phyloP scores from a whole-genome alignment of 108 stramenopile species.

The Bacterosira constricta region DNA sequence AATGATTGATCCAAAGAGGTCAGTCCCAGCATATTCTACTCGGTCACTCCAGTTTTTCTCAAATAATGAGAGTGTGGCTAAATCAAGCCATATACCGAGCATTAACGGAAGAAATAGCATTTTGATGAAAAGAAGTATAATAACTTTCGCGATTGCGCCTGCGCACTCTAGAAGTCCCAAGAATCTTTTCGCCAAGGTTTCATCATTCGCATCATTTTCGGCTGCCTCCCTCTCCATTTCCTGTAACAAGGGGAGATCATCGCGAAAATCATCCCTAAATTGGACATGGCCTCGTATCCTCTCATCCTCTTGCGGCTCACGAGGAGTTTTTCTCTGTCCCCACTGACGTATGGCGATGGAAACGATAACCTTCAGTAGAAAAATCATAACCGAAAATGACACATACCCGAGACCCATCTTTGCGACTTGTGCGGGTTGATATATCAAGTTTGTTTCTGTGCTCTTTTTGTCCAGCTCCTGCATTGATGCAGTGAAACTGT shows the following conservation, averaged over 20 bases:
- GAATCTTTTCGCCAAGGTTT: slow-evolving; percentile 32
- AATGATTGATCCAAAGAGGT: slow-evolving; percentile 76
- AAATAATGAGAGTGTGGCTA: slow-evolving; percentile 67
- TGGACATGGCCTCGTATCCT: background rate
- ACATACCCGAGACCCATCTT: slow-evolving; percentile 38
- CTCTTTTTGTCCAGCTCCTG: slow-evolving; percentile 32
- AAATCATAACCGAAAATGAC: slow-evolving; percentile 22
- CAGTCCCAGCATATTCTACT: slow-evolving; percentile 66
- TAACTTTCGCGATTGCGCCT: slow-evolving; percentile 73
- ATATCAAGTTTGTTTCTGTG: slow-evolving; percentile 38
- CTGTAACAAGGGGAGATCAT: background rate
- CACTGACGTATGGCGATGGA: background rate
- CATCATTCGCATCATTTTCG: slow-evolving; percentile 31
- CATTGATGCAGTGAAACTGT: slow-evolving; percentile 15
- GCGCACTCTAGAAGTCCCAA: slow-evolving; percentile 59
- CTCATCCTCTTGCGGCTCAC: background rate
- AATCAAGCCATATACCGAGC: slow-evolving; percentile 81
- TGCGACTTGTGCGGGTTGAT: slow-evolving; percentile 41
- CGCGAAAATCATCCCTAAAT: too few species aligned
- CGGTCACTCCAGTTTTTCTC: slow-evolving; percentile 55
- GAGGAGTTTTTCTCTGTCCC: background rate
- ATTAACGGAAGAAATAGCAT: slow-evolving; percentile 81
- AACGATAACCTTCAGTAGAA: slow-evolving; percentile 22
- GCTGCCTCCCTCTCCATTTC: slow-evolving; percentile 12
- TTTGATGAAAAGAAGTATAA: slow-evolving; percentile 84